Base-by-base conservation (phyloP, 345 rosid genomes). In the Erucastrum elatum region DNA sequence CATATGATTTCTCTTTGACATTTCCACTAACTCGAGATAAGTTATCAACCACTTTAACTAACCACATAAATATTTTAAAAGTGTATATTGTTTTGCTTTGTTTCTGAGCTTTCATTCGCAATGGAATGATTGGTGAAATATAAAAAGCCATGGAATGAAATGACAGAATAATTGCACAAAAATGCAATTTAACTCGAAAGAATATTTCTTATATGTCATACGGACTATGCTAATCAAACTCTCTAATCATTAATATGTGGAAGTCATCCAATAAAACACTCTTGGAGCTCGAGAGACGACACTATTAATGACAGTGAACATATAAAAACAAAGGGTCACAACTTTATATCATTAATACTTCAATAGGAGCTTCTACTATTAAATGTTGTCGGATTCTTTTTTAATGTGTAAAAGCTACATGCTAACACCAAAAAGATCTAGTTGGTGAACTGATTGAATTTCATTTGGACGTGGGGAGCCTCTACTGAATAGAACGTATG, bases 181-280 rank as follows among this genome's bases (percentile, higher is more conserved):
- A 3, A 30, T 29, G 65, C 33, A 30, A 30, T 62, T 26, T 10
- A 27, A 60, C 34, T 11, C 27, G 12, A 27, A 27, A 27, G 8
- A 60, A 11, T 21, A 5, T 21, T 56, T 56, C 60, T 21, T 56
- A 8, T 56, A 8, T 56, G 62, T 56, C 34, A 34, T 64, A 35
- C 68, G 29, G 53, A 70, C 15, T 49, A 16, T 69, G 33, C 12
- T 56, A 39, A 75, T 8, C 55, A 75, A 35, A 53, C 68, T 34
- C 3, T 63, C 5, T 30, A 31, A 31, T 61, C 29, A 8, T 16
- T 64, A 16, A 61, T 10, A 33, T 6, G 66, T 61, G 41, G 34
- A 77, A 55, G 37, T 21, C 60, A 31, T 78, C 72, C 67, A 65
- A 71, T 71, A 64, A 65, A 78, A 56, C 46, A 71, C 66, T 77